Base-by-base conservation (phyloP, 805 yeast species). In the Naumovozyma castellii region DNA sequence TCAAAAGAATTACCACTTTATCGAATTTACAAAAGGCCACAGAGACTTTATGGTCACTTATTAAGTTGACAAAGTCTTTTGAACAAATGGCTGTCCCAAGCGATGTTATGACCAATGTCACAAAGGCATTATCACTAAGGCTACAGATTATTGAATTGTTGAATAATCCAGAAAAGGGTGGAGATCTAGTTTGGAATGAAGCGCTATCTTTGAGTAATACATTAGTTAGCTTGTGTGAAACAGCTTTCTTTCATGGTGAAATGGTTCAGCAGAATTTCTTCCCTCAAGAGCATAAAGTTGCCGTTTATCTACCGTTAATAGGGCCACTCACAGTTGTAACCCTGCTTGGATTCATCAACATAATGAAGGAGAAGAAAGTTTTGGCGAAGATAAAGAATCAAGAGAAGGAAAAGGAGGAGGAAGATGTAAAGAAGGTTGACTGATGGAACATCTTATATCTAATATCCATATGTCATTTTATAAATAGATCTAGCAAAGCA, bases 191-290 rank as follows among this genome's bases (percentile, higher is more conserved):
- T 16, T 66, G 67, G 59, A 71, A 80, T 12, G 50, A 57, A n/a
- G 84, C 94, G 0, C 66, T 78, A 33, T 53, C 64, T 12, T 62
- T 70, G 35, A 82, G 96, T 0, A 72, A 78, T 47, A 47, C 55
- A 16, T 44, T 65, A 37, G 50, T 60, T 1, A 37, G 53, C 34
- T 47, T 49, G n/a, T 56, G 65, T 31, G 78, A 74, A 44, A 67
- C 67, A 35, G 97, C 97, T 0, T 90, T 90, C 53, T 90, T 90
- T 59, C 94, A 90, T 50, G 84, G 84, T 50, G 88, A 82, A 58
- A 90, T 92, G 96, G 85, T 92, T 20, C 94, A 86, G 53, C 97
- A 90, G 56, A 85, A 82, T 41, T 87, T 84, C 59, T 86, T 88
- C 68, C 97, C 98, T 0, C 90, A 84, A 47, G 97, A 90, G 59